phyloP scores from a whole-genome alignment of 1,284 basidiomycete species.

The Leccinum pallidistipes region DNA sequence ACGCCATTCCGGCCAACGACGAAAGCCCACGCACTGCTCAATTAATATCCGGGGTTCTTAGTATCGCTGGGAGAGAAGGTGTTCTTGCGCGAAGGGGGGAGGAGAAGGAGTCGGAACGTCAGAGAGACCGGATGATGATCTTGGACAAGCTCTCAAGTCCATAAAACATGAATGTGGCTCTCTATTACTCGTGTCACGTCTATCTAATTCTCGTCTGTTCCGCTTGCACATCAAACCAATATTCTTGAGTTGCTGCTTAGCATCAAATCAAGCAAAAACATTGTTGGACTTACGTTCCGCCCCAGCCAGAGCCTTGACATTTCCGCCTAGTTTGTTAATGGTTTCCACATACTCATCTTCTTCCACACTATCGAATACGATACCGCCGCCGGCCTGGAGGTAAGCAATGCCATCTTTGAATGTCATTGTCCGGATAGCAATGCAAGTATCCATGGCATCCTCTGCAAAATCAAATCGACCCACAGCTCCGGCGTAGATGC shows the following conservation, averaged over 20 bases:
- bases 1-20: constrained; percentile 98
- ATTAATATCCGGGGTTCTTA: constrained; percentile 87
- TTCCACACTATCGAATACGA: constrained; percentile 96
- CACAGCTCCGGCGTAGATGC: constrained; percentile 97
- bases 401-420: constrained; percentile 95
- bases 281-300: constrained; percentile 78
- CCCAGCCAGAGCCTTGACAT: constrained; percentile 80
- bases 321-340: constrained; percentile 91
- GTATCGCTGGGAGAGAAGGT: constrained; percentile 89
- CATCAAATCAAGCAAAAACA: constrained; percentile 8
- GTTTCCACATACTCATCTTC: constrained; percentile 97
- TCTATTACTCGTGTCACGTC: constrained; percentile 24
- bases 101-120: constrained; percentile 19
- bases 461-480: constrained; percentile 96
- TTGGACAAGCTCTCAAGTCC: constrained; percentile 28
- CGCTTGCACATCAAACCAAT: constrained; percentile 67
- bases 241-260: constrained; percentile 43
- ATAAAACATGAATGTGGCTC: constrained; percentile 27
- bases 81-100: constrained; percentile 39
- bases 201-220: constrained; percentile 37
- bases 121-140: constrained; percentile 30
- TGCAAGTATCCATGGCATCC: constrained; percentile 97
- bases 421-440: constrained; percentile 97
- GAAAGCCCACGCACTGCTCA: constrained; percentile 91
- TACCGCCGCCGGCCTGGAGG: constrained; percentile 95